Evolutionary conservation across 352 stramenopile genomes (phyloP).

Genomic region (Globisporangium echinulatum): DNA sequence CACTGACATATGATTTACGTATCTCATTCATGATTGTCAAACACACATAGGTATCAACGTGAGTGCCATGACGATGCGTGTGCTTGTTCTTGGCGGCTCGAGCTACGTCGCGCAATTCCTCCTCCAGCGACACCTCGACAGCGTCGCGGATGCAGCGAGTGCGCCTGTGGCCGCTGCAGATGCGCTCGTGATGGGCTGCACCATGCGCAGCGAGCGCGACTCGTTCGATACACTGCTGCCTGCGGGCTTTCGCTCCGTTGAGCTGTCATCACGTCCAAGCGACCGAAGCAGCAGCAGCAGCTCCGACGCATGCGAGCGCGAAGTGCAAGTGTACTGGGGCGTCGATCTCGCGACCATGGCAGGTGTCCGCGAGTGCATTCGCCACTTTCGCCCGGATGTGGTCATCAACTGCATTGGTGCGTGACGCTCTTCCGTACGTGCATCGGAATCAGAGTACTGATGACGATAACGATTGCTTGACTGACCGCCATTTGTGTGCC

Average conservation of each 20-base stretch:
- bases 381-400: constrained; percentile 30
- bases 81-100: constrained; percentile 50
- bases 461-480: not conserved
- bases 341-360: constrained; percentile 29
- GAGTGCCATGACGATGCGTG: constrained; percentile 4
- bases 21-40: too few species aligned
- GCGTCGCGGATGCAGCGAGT: not conserved
- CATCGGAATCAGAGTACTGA: too few species aligned
- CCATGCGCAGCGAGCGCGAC: constrained; percentile 16
- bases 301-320: not conserved
- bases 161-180: too few species aligned
- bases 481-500: not conserved
- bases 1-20: too few species aligned
- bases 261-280: too few species aligned
- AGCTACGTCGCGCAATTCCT: constrained; percentile 71
- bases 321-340: constrained; percentile 33
- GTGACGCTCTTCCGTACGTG: not conserved
- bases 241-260: constrained; percentile 17
- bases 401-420: constrained; percentile 57
- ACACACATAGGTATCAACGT: too few species aligned
- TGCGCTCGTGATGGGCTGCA: constrained; percentile 27
- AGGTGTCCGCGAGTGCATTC: constrained; percentile 26
- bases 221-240: constrained; percentile 22
- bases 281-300: not conserved
- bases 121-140: constrained; percentile 18